Percentiles rank a stretch among this genome's conserved stretches.
Conservation (phyloP, 1,139 yeast species). For the Geotrichum phurueaensis region DNA sequence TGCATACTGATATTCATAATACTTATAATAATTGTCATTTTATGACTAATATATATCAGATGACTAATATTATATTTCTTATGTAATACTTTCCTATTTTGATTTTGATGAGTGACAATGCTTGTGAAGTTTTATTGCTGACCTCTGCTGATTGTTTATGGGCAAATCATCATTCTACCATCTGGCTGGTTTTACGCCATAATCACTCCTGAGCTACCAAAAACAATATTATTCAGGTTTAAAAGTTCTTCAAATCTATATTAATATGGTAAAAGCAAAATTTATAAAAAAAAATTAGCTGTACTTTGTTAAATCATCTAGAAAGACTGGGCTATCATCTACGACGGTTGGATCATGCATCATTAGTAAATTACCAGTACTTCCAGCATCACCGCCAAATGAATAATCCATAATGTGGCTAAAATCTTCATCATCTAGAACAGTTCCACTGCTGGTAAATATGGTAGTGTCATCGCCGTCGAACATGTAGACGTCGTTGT, state of each 20-base stretch:
- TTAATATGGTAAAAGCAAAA: background rate
- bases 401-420: slow-evolving; percentile 13
- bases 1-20: background rate
- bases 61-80: background rate
- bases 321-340: background rate
- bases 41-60: background rate
- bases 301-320: background rate
- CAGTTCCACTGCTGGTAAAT: background rate
- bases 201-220: background rate
- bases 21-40: slow-evolving; percentile 1
- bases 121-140: background rate
- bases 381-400: background rate
- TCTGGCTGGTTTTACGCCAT: too few relatives aligned
- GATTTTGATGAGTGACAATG: background rate
- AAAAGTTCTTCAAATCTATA: background rate
- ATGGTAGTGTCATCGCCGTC: slow-evolving; percentile 12
- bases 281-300: background rate
- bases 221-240: too few relatives aligned
- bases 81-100: background rate
- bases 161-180: background rate
- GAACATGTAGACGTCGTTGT: slow-evolving; percentile 3
- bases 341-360: slow-evolving; percentile 9
- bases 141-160: background rate
- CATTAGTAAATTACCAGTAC: slow-evolving; percentile 2
- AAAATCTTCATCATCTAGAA: slow-evolving; percentile 2